These are phyloP conservation scores for Moringa oleifera DNA, from an alignment of 345 rosid species.

Conservation along the genomic window DNA sequence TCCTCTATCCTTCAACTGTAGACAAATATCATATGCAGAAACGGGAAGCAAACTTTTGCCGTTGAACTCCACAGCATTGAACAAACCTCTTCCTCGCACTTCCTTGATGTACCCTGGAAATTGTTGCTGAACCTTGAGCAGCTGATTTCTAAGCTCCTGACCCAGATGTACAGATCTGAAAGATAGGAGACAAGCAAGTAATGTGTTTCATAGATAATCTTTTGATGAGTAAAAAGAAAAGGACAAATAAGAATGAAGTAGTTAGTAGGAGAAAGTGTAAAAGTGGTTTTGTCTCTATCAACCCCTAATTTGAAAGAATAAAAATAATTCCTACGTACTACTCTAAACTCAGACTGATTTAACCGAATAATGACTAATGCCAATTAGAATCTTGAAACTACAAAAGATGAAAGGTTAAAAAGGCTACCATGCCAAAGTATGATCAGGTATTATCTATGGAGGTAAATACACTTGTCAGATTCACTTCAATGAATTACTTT, in stretches of 20 bases:
- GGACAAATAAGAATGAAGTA: too few relatives aligned
- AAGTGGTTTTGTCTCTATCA: not conserved
- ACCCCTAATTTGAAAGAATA: not conserved
- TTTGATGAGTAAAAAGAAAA: slow-evolving; percentile 1
- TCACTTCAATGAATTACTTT: not conserved
- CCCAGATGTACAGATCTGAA: slow-evolving; percentile 64
- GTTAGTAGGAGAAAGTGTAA: too few relatives aligned
- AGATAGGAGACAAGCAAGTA: slow-evolving; percentile 9
- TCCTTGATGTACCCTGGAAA: slow-evolving; percentile 76
- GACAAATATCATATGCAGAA: slow-evolving; percentile 88
- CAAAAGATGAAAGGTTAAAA: too few relatives aligned
- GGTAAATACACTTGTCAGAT: not conserved
- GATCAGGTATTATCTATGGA: too few relatives aligned
- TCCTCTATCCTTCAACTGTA: slow-evolving; percentile 87
- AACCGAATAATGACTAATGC: too few relatives aligned
- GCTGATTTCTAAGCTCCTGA: slow-evolving; percentile 51
- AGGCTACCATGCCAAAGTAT: too few relatives aligned
- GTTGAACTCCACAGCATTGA: slow-evolving; percentile 79
- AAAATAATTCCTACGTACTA: not conserved
- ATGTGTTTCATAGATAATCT: slow-evolving; percentile 3
- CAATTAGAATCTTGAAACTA: too few relatives aligned
- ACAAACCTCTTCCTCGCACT: slow-evolving; percentile 90
- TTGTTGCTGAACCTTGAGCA: slow-evolving; percentile 48
- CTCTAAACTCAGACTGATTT: not conserved
- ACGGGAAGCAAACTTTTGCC: slow-evolving; percentile 49